A percentile compares a stretch with the other conserved stretches of the same genome.
Conservation (phyloP, 2,329 filamentous ascomycete species). For the Colletotrichum musae region DNA sequence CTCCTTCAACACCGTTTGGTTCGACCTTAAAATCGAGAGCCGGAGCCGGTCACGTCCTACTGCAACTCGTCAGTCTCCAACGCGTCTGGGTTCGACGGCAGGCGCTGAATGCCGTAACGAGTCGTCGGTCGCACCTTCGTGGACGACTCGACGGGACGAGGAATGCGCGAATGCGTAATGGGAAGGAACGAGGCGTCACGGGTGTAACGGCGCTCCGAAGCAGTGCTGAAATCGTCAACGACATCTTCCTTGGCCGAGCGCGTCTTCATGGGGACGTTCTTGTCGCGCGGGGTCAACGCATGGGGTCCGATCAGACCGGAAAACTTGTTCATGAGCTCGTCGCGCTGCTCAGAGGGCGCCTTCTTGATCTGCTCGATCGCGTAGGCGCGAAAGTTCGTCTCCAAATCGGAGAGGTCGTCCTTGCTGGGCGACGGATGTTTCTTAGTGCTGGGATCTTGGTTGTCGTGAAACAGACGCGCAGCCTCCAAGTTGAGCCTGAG, state of each 20-base stretch:
- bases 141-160: constrained; percentile 42
- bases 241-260: constrained; percentile 18
- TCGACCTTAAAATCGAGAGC: constrained; percentile 17
- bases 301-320: constrained; percentile 12
- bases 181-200: constrained; percentile 11
- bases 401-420: constrained; percentile 55
- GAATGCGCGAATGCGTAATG: constrained; percentile 42
- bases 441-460: constrained; percentile 46
- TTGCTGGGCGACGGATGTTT: constrained; percentile 64
- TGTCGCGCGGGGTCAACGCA: constrained; percentile 46
- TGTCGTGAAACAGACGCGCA: constrained; percentile 21
- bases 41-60: constrained; percentile 41
- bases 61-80: constrained; percentile 54
- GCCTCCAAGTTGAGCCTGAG: constrained; percentile 17
- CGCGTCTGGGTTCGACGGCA: constrained; percentile 44
- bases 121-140: constrained; percentile 44
- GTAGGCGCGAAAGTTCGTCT: constrained; percentile 49
- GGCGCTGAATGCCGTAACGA: constrained; percentile 46
- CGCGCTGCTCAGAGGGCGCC: constrained; percentile 23
- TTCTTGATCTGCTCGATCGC: constrained; percentile 27
- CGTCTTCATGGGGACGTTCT: constrained; percentile 46
- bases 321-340: constrained; percentile 29
- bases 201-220: constrained; percentile 17
- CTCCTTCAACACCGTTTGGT: background rate
- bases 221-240: constrained; percentile 14